Percentiles rank a stretch among this genome's conserved stretches.
Evolutionary conservation across 2,329 filamentous ascomycete species (phyloP).

Genomic region (Xylaria sp.): DNA sequence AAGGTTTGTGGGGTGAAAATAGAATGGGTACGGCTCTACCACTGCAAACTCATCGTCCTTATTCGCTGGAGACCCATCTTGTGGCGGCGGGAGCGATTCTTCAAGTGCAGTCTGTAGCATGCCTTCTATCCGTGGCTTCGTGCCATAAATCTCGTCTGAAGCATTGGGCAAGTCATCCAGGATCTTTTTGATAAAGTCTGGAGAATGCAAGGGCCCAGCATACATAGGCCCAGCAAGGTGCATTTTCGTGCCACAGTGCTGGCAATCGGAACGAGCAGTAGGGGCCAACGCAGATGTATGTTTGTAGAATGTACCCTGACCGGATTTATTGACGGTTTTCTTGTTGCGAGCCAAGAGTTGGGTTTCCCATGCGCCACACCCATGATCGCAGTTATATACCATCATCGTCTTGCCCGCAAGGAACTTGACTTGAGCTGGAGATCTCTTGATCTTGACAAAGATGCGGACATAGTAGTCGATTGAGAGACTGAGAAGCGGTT

Average conservation of each 20-base stretch:
- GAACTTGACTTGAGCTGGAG: slow-evolving; percentile 89
- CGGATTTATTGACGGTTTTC: slow-evolving; percentile 75
- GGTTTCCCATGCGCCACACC: slow-evolving; percentile 91
- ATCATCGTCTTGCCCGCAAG: slow-evolving; percentile 91
- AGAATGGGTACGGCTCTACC: slow-evolving; percentile 84
- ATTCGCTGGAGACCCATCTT: slow-evolving; percentile 41
- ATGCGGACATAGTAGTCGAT: slow-evolving; percentile 96
- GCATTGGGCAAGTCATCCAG: slow-evolving; percentile 76
- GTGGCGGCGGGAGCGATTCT: slow-evolving; percentile 63
- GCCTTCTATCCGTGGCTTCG: slow-evolving; percentile 82
- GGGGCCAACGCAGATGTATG: slow-evolving; percentile 80
- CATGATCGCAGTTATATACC: slow-evolving; percentile 88
- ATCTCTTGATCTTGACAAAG: slow-evolving; percentile 84
- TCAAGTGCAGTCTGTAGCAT: slow-evolving; percentile 92
- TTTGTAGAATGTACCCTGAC: slow-evolving; percentile 78
- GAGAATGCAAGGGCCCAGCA: slow-evolving; percentile 86
- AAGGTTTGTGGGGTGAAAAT: slow-evolving; percentile 80
- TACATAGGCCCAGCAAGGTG: slow-evolving; percentile 96
- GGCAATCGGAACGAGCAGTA: slow-evolving; percentile 72
- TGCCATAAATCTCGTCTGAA: slow-evolving; percentile 79
- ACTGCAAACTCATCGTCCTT: slow-evolving; percentile 67
- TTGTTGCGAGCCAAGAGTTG: slow-evolving; percentile 81
- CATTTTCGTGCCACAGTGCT: slow-evolving; percentile 86
- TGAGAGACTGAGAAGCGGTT: slow-evolving; percentile 90
- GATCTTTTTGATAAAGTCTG: slow-evolving; percentile 82